Evolutionary conservation across 495 filamentous ascomycete genomes (phyloP).

Genomic region (Hypomontagnella monticulosa): DNA sequence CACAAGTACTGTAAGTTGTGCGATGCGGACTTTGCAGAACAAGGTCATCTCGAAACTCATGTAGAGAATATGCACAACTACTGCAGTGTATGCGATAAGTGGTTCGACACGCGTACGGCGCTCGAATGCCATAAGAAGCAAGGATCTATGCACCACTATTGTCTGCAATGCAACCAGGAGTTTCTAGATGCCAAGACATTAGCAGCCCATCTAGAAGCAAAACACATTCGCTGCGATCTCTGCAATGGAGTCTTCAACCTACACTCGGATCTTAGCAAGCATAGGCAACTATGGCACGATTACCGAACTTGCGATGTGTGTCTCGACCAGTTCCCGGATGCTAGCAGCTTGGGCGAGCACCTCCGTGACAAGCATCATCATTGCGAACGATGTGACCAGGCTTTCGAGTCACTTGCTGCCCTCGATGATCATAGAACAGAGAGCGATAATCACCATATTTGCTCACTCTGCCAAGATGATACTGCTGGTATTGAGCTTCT

Average conservation of each 20-base stretch:
- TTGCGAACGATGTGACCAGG: constrained; percentile 2
- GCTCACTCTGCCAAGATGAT: not conserved
- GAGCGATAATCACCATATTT: not conserved
- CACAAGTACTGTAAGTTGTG: constrained; percentile 6
- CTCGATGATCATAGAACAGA: not conserved
- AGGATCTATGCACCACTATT: not conserved
- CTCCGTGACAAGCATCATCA: not conserved
- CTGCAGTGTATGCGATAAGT: not conserved
- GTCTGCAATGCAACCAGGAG: not conserved
- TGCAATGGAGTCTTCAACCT: not conserved
- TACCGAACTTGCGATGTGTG: too few species aligned
- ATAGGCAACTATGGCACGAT: not conserved
- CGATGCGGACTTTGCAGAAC: not conserved
- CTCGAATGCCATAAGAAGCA: not conserved
- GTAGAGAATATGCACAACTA: not conserved
- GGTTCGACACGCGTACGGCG: not conserved
- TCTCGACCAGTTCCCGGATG: too few species aligned
- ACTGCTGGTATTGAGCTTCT: not conserved
- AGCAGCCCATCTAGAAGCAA: not conserved
- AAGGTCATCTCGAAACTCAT: not conserved
- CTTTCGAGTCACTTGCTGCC: not conserved
- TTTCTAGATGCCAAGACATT: not conserved
- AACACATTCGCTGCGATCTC: not conserved
- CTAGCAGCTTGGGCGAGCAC: too few species aligned
- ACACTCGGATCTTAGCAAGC: not conserved